Evolutionary conservation across 2,329 filamentous ascomycete species (phyloP), one percentile per base, ranked within the genome.

Genomic region (Fusarium haematococcum): DNA sequence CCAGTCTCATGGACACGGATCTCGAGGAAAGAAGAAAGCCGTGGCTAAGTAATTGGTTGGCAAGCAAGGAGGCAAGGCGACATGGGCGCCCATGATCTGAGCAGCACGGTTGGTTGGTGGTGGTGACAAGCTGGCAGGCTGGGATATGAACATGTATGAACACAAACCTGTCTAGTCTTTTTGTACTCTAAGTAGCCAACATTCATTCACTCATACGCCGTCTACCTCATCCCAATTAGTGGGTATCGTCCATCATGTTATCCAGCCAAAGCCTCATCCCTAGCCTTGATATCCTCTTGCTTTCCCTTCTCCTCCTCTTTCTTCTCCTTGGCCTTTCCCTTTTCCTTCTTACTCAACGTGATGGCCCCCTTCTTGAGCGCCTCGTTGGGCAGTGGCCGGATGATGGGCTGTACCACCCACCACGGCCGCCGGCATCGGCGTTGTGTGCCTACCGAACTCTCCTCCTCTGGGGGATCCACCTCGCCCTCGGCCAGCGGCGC

Each of bases 321-420:
- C 61, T 70, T 70, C 63, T 75, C 54, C 20, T 75, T 69, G 8
- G 81, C 80, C 75, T 84, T 82, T 56, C 84, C 86, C 78, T 83
- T 86, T 35, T 89, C 87, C 81, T 95, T 95, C 85, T 95, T 95
- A 78, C 91, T 94, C 71, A 92, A 81, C 67, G 88, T 89, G 81
- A 97, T 88, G 3, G 93, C 92, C 0, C 95, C 95, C 81, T 94
- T 95, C 71, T 92, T 92, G 74, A 97, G 79, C 3, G 97, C 97
- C 84, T 98, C 96, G 76, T 93, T 93, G 0, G 97, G 97, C 78
- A 98, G 82, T 45, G 95, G 95, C 65, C 95, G 87, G 8, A 98
- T 89, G 78, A 97, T 94, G 5, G 96, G 93, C 84, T 98, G 95
- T 62, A 92, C 95, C 5, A 98, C 88, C 94, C 95, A 98, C 90